Percentiles rank a stretch among this genome's conserved stretches.
These are phyloP conservation scores for Ophiosphaerella korrae DNA, from an alignment of 2,329 filamentous ascomycete species.

Conservation along the genomic window DNA sequence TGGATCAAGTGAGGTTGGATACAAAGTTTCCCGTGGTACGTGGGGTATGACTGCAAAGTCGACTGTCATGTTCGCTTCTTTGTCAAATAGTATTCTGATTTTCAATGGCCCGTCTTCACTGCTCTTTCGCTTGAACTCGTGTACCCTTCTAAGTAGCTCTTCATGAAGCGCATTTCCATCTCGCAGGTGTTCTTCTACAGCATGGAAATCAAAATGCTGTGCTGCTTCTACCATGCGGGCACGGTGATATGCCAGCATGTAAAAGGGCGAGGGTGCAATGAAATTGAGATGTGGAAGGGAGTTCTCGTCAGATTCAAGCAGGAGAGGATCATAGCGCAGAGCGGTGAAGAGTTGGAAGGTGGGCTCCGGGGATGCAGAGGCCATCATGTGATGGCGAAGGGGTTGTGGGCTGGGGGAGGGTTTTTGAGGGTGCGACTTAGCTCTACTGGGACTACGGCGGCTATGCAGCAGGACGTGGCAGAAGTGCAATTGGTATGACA, in stretches of 20 bases:
- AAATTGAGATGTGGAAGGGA: constrained; percentile 58
- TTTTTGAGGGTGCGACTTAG: not conserved
- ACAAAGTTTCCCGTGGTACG: constrained; percentile 59
- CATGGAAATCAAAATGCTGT: constrained; percentile 55
- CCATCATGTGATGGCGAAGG: constrained; percentile 16
- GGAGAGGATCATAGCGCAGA: constrained; percentile 46
- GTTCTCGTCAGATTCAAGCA: constrained; percentile 42
- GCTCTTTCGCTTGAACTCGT: constrained; percentile 26
- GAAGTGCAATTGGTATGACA: no score
- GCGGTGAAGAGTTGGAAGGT: constrained; percentile 48
- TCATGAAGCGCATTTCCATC: constrained; percentile 42
- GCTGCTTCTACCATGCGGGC: constrained; percentile 73
- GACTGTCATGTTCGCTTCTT: constrained; percentile 41
- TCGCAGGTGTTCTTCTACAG: constrained; percentile 38
- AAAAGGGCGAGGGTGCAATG: constrained; percentile 65
- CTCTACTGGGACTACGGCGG: not conserved
- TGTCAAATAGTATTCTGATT: constrained; percentile 62
- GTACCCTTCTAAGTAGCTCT: constrained; percentile 41
- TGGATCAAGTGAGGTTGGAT: constrained; percentile 61
- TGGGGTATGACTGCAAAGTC: constrained; percentile 48
- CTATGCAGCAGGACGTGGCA: constrained; percentile 4
- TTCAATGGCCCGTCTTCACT: constrained; percentile 37
- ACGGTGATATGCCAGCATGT: constrained; percentile 79
- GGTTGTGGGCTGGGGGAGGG: no score
- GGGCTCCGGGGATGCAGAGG: constrained; percentile 19